phyloP scores from a whole-genome alignment of 768 basidiomycete species.

The Amanita exitialis region DNA sequence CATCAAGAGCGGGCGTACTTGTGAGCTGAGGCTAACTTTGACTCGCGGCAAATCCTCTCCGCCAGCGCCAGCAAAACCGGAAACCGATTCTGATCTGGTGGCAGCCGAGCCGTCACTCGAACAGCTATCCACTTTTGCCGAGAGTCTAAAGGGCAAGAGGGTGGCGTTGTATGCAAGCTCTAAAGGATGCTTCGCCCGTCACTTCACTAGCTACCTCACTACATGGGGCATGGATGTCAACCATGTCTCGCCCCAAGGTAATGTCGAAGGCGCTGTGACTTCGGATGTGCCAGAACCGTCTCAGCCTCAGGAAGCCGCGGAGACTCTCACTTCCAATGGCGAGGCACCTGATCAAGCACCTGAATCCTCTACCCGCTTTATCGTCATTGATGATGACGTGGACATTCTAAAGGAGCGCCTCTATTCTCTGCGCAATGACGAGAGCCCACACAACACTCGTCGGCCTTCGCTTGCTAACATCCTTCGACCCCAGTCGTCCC shows the following conservation, averaged over 20 bases:
- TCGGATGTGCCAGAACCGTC: slow-evolving; percentile 4
- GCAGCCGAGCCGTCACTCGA: slow-evolving; percentile 69
- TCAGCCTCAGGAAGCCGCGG: slow-evolving; percentile 2
- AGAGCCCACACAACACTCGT: slow-evolving; percentile 26
- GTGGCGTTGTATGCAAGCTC: slow-evolving; percentile 80
- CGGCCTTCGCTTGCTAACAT: slow-evolving; percentile 58
- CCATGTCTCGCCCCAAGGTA: slow-evolving; percentile 58
- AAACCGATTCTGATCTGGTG: slow-evolving; percentile 36
- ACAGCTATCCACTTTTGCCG: slow-evolving; percentile 71
- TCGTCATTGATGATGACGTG: slow-evolving; percentile 92
- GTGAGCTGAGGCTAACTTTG: slow-evolving; percentile 56
- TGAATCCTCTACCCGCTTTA: slow-evolving; percentile 37
- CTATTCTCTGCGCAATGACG: slow-evolving; percentile 52
- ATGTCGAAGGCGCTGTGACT: slow-evolving; percentile 26
- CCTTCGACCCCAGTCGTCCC: slow-evolving; percentile 73
- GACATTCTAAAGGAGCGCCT: slow-evolving; percentile 69
- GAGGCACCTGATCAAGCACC: not conserved
- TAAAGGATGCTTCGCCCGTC: slow-evolving; percentile 84
- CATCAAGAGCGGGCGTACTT: slow-evolving; percentile 41
- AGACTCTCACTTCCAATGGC: not conserved
- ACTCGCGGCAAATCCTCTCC: slow-evolving; percentile 45
- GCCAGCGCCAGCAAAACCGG: slow-evolving; percentile 14
- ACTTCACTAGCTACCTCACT: slow-evolving; percentile 86
- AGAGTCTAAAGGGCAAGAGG: slow-evolving; percentile 72
- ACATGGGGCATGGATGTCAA: slow-evolving; percentile 94